Base-by-base conservation (phyloP, 331 rosid species). In the Saraca asoca region DNA sequence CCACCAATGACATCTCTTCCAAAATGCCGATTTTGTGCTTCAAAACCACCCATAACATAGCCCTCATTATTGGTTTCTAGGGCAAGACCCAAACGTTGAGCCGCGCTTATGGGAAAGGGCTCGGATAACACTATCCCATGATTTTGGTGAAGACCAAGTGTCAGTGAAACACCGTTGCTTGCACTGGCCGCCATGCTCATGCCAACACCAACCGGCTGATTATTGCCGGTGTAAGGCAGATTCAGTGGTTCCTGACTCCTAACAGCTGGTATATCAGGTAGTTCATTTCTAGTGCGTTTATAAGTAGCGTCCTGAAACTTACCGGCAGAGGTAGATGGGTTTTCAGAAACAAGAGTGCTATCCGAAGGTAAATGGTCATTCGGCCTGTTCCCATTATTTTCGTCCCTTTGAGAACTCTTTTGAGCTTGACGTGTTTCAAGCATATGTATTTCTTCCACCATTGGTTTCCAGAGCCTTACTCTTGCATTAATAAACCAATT, bases 401-500 rank as follows among this genome's bases (percentile, higher is more conserved):
- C 93, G 52, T 77, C 88, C 58, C 79, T 87, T 5, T 74, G 83
- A 1, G 75, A 43, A 57, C 66, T 49, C 12, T 86, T 88, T 37
- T 82, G 90, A 7, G 78, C 71, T 74, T 90, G 91, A 17, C 82
- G 79, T 33, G 90, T 86, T 83, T 94, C 99, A 12, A 90, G 87
- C 78, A 37, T 90, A 72, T 94, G 91, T 71, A 94, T 90, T 81
- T 94, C 99, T 81, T 94, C 97, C 58, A 90, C 99, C 99, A 94
- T 88, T 45, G 99, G 99, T 70, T 94, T 94, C 99, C 99, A 94
- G 1, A 94, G 82, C 82, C 99, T 81, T 48, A 94, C 99, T 81
- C 99, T 89, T 41, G 99, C 99, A 70, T 94, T 94, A 53, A 94
- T 94, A 76, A 94, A 94, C 99, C 99, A 94, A 78, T 94, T 94